Evolutionary conservation across 257 asterid species (phyloP).

Genomic region (Scutellaria barbata): DNA sequence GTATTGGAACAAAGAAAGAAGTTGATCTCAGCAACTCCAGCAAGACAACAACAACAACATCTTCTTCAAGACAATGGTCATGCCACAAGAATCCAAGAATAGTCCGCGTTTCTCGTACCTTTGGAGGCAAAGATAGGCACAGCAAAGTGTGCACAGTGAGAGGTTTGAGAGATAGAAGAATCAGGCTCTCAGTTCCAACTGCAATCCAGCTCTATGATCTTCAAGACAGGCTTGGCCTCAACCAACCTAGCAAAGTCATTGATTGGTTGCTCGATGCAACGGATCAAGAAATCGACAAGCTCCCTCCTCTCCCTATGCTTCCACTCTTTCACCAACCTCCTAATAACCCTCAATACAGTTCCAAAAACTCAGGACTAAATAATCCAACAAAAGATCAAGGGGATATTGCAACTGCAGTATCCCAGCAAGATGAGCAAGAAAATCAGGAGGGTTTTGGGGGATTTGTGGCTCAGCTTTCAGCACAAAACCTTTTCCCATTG

Average conservation of each 20-base stretch:
- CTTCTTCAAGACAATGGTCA: slow-evolving; percentile 58
- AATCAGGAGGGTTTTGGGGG: slow-evolving; percentile 41
- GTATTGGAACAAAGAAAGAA: slow-evolving; percentile 50
- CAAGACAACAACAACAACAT: no score
- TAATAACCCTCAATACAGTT: background rate
- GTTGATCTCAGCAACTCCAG: background rate
- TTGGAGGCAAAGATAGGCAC: slow-evolving; percentile 85
- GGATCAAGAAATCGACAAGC: slow-evolving; percentile 59
- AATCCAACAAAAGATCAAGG: no score
- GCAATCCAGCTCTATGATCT: slow-evolving; percentile 81
- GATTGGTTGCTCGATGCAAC: slow-evolving; percentile 78
- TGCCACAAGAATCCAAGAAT: slow-evolving; percentile 72
- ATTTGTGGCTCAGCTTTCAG: slow-evolving; percentile 35
- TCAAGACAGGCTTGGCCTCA: slow-evolving; percentile 74
- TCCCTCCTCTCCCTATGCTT: slow-evolving; percentile 68
- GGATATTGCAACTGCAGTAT: no score
- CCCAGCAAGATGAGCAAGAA: background rate
- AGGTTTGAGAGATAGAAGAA: slow-evolving; percentile 73
- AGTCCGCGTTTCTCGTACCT: slow-evolving; percentile 66
- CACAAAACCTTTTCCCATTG: slow-evolving; percentile 48
- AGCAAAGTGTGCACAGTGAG: slow-evolving; percentile 77
- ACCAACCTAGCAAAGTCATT: slow-evolving; percentile 82
- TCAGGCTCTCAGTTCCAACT: slow-evolving; percentile 73
- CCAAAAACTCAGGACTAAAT: no score
- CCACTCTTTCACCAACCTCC: slow-evolving; percentile 41